Conservation (phyloP, 169 alveolate genomes). For the Eimeria falciformis region DNA sequence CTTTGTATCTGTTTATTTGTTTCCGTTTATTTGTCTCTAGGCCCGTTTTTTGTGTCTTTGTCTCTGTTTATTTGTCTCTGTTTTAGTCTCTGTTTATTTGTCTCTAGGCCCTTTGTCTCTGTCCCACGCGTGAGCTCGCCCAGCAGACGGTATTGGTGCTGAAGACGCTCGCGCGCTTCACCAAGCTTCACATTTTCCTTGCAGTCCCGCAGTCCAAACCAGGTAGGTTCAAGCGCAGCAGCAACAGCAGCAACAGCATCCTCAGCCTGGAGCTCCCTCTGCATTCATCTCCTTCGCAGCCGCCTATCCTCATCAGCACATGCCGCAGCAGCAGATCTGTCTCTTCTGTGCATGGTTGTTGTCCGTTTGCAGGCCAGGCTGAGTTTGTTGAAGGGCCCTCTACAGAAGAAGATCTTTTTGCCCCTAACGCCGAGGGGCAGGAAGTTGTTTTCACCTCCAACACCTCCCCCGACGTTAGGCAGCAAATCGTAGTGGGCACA, state of each 20-base stretch:
- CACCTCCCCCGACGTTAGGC: slow-evolving; percentile 40
- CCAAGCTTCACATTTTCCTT: slow-evolving; percentile 88
- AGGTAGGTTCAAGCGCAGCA: not conserved
- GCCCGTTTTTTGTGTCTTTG: not conserved
- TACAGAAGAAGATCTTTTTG: not conserved
- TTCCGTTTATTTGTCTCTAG: not conserved
- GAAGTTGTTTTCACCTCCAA: not conserved
- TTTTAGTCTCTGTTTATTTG: not conserved
- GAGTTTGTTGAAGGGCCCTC: not conserved
- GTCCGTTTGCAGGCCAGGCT: not conserved
- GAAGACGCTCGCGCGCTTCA: slow-evolving; percentile 92
- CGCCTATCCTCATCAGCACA: not conserved
- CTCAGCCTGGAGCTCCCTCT: not conserved
- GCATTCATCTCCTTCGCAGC: not conserved
- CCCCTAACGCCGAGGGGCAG: not conserved
- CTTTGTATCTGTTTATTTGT: not conserved
- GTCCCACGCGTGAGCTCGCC: slow-evolving; percentile 98
- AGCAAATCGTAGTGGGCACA: slow-evolving; percentile 95
- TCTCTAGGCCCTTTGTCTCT: slow-evolving; percentile 91
- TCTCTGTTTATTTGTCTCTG: not conserved
- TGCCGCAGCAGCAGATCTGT: no score
- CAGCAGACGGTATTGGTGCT: slow-evolving; percentile 94
- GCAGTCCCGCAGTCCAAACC: slow-evolving; percentile 88
- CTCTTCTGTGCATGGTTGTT: not conserved
- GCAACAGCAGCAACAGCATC: not conserved